Base-by-base conservation (phyloP, 208 protist genomes). In the Trypanosoma caninum region DNA sequence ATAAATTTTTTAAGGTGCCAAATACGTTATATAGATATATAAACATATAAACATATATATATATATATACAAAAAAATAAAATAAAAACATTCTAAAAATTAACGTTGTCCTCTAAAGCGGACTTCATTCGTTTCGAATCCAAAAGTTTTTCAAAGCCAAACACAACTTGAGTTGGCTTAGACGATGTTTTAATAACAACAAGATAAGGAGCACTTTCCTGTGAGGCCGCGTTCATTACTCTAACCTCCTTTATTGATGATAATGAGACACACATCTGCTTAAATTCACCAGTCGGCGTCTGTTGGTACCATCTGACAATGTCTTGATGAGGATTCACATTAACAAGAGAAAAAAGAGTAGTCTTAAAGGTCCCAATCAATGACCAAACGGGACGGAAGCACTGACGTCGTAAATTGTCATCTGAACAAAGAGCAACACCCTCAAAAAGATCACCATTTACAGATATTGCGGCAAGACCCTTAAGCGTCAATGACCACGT, bases 361-460 rank as follows among this genome's bases (percentile, higher is more conserved):
- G 77, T 84, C 66, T 91, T 94, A 61, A 89, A 94, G 25, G 87
- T 90, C 3, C 87, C 87, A 14, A 94, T 76, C 23, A 94, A 74
- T 58, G 75, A 84, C 84, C 87, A 94, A 22, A 80, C 56, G 13
- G 87, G 87, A 2, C 58, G 79, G 30, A 75, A 70, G 67, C 84
- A 85, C 42, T 42, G 41, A 45, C 74, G 74, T 10, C 78, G 74
- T 27, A 40, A 47, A 18, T 31, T 45, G 3, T 38, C 38, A 3
- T 53, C 28, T n/a, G 27, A 14, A 14, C 20, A 34, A 18, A 28
- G 0, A 10, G 20, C 14, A 34, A 28, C 25, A 2, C 58, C 57
- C 11, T 44, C 55, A 60, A 94, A 94, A 16, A 91, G 57, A 23
- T 74, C 57, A 11, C 76, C 74, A 67, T 54, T 59, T 20, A 94